These are phyloP conservation scores for Ganoderma sinense DNA, from an alignment of 1,284 basidiomycete genomes.

Conservation along the genomic window DNA sequence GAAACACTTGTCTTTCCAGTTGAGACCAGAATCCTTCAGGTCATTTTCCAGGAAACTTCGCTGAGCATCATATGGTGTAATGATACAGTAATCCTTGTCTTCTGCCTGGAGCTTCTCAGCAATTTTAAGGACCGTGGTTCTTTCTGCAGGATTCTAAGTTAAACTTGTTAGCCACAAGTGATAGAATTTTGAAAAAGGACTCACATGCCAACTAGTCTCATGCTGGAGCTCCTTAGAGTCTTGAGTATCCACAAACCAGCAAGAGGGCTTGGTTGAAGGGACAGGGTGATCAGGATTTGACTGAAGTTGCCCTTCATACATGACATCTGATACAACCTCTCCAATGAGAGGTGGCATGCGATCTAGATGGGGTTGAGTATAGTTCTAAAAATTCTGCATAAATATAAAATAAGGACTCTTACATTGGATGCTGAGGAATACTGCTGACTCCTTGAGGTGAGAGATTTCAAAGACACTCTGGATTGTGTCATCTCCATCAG, in stretches of 20 bases:
- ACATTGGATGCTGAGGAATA: constrained; percentile 55
- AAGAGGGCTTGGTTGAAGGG: constrained; percentile 35
- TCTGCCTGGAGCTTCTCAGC: constrained; percentile 51
- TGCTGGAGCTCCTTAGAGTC: constrained; percentile 47
- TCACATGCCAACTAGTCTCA: constrained; percentile 55
- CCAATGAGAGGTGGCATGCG: constrained; percentile 83
- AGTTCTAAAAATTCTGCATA: background rate
- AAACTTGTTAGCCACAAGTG: constrained; percentile 29
- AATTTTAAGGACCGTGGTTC: constrained; percentile 47
- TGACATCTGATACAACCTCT: constrained; percentile 66
- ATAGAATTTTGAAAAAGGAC: constrained; percentile 18
- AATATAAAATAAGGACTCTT: constrained; percentile 23
- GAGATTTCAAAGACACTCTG: constrained; percentile 54
- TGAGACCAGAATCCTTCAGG: constrained; percentile 45
- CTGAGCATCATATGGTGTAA: constrained; percentile 67
- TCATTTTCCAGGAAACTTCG: constrained; percentile 49
- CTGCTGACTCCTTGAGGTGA: constrained; percentile 43
- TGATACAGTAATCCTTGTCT: constrained; percentile 49
- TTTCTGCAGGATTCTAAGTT: constrained; percentile 52
- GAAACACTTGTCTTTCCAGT: constrained; percentile 53
- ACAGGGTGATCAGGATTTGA: constrained; percentile 46
- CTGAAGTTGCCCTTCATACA: constrained; percentile 61
- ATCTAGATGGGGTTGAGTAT: constrained; percentile 48
- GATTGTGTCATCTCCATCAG: constrained; percentile 48
- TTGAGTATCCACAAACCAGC: constrained; percentile 55